Percentiles rank a stretch among this genome's conserved stretches.
Conservation (phyloP, 139 green algal genomes). For the Gonium pectorale region DNA sequence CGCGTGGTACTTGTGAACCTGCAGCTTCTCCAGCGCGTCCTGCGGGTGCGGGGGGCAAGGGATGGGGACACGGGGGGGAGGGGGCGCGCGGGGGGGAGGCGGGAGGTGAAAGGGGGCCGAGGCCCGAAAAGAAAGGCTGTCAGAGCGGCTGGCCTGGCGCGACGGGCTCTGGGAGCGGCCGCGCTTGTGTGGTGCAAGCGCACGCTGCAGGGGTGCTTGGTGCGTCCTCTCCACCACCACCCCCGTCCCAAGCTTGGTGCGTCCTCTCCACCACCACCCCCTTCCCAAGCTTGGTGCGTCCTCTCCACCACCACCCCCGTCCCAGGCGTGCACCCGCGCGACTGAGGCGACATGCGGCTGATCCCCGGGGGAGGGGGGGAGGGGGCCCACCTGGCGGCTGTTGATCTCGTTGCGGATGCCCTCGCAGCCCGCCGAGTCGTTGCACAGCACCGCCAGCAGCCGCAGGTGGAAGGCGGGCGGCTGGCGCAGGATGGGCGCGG, state of each 20-base stretch:
- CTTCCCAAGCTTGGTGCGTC: not conserved
- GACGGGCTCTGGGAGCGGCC: too few relatives aligned
- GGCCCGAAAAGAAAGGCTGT: not conserved
- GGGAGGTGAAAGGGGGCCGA: not conserved
- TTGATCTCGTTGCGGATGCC: conserved; percentile 51
- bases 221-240: too few relatives aligned
- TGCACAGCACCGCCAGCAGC: conserved; percentile 58
- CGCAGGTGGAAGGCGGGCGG: conserved; percentile 59
- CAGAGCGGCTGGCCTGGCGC: too few relatives aligned
- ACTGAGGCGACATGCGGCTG: too few relatives aligned
- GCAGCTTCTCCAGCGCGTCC: conserved; percentile 50
- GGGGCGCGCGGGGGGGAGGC: not conserved
- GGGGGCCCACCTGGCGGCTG: conserved; percentile 36
- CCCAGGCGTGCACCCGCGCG: not conserved
- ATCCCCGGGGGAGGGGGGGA: too few relatives aligned
- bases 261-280: too few relatives aligned
- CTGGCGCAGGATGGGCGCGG: conserved; percentile 22
- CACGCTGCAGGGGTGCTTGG: too few relatives aligned
- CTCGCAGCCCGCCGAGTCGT: conserved; percentile 57
- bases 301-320: not conserved
- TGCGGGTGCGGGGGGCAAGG: too few relatives aligned
- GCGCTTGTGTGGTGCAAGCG: too few relatives aligned
- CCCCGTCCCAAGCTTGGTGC: not conserved
- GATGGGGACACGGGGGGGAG: not conserved
- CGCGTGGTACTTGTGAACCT: conserved; percentile 55